These are phyloP conservation scores for Tardiomyces digboiensis DNA, from an alignment of 1,139 yeast species.

Conservation along the genomic window DNA sequence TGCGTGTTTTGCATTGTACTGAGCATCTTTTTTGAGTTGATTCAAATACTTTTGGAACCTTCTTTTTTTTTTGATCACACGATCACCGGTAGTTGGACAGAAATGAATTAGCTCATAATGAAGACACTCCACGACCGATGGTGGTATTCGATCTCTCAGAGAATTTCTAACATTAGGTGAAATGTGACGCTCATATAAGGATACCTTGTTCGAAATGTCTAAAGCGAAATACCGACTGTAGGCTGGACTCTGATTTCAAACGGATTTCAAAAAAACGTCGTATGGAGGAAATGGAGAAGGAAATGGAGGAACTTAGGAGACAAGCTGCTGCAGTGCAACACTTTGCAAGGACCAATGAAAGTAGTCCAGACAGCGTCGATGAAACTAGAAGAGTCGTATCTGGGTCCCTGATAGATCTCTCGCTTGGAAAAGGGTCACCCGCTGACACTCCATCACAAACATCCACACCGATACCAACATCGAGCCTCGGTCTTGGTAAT, in stretches of 20 bases:
- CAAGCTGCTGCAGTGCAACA: constrained; percentile 33
- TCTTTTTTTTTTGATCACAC: too few species aligned
- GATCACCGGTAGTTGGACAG: too few species aligned
- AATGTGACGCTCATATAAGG: constrained; percentile 49
- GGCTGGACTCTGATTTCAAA: constrained; percentile 70
- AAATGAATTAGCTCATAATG: too few species aligned
- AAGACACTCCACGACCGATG: too few species aligned
- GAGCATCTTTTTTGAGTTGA: too few species aligned
- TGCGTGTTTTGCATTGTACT: too few species aligned
- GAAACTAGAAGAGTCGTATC: not conserved
- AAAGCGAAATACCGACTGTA: constrained; percentile 61
- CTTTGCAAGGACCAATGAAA: constrained; percentile 1
- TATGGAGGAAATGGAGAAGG: constrained; percentile 74
- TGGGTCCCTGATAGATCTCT: not conserved
- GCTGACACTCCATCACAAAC: not conserved
- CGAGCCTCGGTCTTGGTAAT: not conserved
- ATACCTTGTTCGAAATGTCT: constrained; percentile 87
- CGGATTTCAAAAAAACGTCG: constrained; percentile 75
- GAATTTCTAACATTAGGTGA: too few species aligned
- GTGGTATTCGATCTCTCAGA: too few species aligned
- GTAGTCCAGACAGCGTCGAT: constrained; percentile 2
- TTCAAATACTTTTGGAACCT: too few species aligned
- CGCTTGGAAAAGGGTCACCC: not conserved
- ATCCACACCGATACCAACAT: not conserved
- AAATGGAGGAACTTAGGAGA: constrained; percentile 57